These are phyloP conservation scores for Fistulifera pelliculosa DNA, from an alignment of 108 stramenopile species.

Conservation along the genomic window DNA sequence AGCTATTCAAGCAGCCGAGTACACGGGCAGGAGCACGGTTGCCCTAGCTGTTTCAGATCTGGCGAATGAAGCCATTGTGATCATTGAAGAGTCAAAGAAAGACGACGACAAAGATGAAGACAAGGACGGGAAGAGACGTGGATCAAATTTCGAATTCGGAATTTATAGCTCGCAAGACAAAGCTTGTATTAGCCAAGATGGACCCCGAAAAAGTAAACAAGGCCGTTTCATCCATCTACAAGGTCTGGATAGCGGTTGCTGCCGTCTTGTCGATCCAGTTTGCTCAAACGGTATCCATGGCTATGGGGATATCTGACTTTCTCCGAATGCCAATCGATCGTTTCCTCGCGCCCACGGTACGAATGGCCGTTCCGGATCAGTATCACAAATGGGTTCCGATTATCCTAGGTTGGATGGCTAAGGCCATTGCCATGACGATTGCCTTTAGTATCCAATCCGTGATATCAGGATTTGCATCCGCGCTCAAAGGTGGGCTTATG, in stretches of 20 bases:
- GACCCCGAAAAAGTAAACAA: constrained; percentile 79
- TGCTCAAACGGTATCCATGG: constrained; percentile 79
- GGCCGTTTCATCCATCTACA: constrained; percentile 51
- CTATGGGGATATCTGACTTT: constrained; percentile 77
- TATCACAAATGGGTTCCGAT: constrained; percentile 83
- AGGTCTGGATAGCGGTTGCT: constrained; percentile 80
- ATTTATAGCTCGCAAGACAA: constrained; percentile 70
- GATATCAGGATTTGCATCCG: constrained; percentile 80
- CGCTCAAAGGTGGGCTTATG: constrained; percentile 82
- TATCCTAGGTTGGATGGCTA: constrained; percentile 48
- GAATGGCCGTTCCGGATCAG: constrained; percentile 54
- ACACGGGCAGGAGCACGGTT: constrained; percentile 66
- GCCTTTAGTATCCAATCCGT: constrained; percentile 88
- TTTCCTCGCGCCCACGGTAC: constrained; percentile 55
- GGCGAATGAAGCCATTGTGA: constrained; percentile 51
- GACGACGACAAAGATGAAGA: constrained; percentile 84
- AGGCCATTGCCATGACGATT: constrained; percentile 75
- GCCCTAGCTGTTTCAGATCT: constrained; percentile 49
- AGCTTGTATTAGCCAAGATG: constrained; percentile 80
- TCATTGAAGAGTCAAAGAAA: constrained; percentile 78
- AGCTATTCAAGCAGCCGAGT: constrained; percentile 83
- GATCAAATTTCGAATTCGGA: constrained; percentile 51
- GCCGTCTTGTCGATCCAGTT: constrained; percentile 87
- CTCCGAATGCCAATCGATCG: constrained; percentile 52
- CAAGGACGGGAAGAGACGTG: constrained; percentile 74